phyloP scores from a whole-genome alignment of 2,329 filamentous ascomycete species.

The Fonsecaea erecta region DNA sequence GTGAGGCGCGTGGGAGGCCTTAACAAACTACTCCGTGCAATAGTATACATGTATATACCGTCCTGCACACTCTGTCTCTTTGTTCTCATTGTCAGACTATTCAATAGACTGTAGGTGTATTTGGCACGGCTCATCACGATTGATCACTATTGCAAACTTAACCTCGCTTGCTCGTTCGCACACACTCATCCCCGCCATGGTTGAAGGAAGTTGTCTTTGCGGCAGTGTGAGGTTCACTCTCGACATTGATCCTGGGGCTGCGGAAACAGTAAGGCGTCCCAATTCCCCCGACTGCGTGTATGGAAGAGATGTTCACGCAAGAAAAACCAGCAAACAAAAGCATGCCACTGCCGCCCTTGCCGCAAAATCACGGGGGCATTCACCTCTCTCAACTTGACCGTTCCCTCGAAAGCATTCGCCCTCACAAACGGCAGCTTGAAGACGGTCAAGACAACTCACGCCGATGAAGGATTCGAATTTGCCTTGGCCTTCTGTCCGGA shows the following conservation, averaged over 20 bases:
- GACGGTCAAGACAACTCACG: not conserved
- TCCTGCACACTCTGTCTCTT: not conserved
- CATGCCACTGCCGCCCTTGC: constrained; percentile 7
- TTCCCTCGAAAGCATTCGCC: constrained; percentile 1
- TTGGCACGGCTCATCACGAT: no score
- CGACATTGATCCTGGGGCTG: not conserved
- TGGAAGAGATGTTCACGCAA: not conserved
- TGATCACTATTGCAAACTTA: no score
- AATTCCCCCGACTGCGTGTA: not conserved
- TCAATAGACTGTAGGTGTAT: not conserved
- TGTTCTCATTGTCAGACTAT: not conserved
- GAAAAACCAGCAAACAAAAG: not conserved
- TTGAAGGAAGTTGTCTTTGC: constrained; percentile 10
- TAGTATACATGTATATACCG: no score
- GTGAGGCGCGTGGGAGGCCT: not conserved
- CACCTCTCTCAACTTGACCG: not conserved
- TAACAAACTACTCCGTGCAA: no score
- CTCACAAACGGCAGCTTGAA: constrained; percentile 4
- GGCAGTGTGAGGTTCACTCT: not conserved
- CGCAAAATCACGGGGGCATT: constrained; percentile 12
- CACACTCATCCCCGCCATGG: not conserved
- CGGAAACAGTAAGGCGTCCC: not conserved
- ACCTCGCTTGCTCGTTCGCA: not conserved
- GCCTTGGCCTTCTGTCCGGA: constrained; percentile 8
- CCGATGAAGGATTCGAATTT: constrained; percentile 13